Base-by-base conservation (phyloP, 176 grass and related monocot species). In the Paspalum vaginatum region DNA sequence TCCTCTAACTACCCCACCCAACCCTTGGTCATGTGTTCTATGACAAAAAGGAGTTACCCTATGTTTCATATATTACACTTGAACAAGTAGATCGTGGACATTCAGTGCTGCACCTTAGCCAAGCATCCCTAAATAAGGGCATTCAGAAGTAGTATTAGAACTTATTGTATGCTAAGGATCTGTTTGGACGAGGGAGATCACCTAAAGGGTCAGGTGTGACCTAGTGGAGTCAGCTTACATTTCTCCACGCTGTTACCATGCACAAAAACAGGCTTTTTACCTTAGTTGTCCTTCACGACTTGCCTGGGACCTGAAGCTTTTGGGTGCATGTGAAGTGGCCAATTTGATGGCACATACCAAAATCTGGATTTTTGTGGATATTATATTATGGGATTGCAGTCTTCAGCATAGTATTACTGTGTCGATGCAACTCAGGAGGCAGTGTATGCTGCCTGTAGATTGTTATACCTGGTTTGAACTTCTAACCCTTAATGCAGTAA, bases 241-340 rank as follows among this genome's bases (percentile, higher is more conserved):
- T 52, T 55, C 2, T 41, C 27, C 27, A 20, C 2, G 25, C 7
- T 27, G 47, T 50, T 70, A 8, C 20, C 22, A 7, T n/a, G 9
- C 43, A 26, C 24, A 38, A 17, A 59, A 60, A 42, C 38, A 41
- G 24, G 14, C 4, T 60, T 77, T 76, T 70, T 20, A 85, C 83
- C 47, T 44, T 78, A 55, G 9, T 13, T 22, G 46, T 65, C 39
- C 37, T 63, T 16, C 24, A 52, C 10, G 5, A 52, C 9, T 71
- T 51, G 9, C 53, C 27, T 72, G 58, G 68, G 48, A 11, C 83
- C 75, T 79, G 56, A 65, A 54, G 22, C 45, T 71, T 72, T 79
- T 85, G 76, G 76, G 16, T 40, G 40, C 15, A 73, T 73, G 68
- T 39, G 48, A 73, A 65, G 5, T 39, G 46, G 25, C 32, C 40